Conservation (phyloP, 2,329 filamentous ascomycete genomes). For the Fusarium sp. region DNA sequence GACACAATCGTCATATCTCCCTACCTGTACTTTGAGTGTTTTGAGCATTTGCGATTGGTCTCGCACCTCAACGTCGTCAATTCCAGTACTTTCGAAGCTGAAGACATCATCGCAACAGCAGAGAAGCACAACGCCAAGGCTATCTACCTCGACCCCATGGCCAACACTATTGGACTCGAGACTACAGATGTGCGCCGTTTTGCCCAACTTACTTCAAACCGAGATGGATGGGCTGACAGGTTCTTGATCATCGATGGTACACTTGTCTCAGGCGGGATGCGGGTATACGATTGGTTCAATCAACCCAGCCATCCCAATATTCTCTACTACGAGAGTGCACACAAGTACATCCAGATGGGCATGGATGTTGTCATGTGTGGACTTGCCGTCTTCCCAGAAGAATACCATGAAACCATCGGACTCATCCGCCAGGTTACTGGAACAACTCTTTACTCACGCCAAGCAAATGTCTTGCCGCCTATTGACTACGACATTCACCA, state of each 20-base stretch:
- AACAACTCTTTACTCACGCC: constrained; percentile 24
- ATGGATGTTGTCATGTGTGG: constrained; percentile 33
- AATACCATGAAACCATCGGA: constrained; percentile 21
- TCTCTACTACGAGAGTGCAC: constrained; percentile 29
- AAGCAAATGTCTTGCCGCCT: constrained; percentile 29
- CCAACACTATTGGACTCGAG: constrained; percentile 23
- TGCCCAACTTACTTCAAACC: constrained; percentile 13
- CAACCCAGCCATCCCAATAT: constrained; percentile 21
- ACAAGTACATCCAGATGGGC: constrained; percentile 32
- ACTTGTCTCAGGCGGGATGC: constrained; percentile 22
- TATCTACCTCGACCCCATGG: constrained; percentile 31
- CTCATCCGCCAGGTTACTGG: constrained; percentile 30
- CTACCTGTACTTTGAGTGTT: constrained; percentile 30
- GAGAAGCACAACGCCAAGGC: constrained; percentile 29
- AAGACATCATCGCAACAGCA: constrained; percentile 27
- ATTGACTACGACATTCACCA: constrained; percentile 24
- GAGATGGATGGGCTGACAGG: constrained; percentile 21
- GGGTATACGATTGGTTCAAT: constrained; percentile 24
- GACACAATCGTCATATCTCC: constrained; percentile 30
- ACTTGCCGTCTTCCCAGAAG: constrained; percentile 24
- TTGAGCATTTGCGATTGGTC: constrained; percentile 22
- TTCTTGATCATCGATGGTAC: constrained; percentile 27
- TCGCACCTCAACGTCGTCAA: constrained; percentile 24
- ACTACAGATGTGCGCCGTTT: constrained; percentile 25
- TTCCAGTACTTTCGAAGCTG: constrained; percentile 22